Percentiles rank a stretch among this genome's conserved stretches.
Conservation (phyloP, 2,329 filamentous ascomycete species). For the Verticillium longisporum region DNA sequence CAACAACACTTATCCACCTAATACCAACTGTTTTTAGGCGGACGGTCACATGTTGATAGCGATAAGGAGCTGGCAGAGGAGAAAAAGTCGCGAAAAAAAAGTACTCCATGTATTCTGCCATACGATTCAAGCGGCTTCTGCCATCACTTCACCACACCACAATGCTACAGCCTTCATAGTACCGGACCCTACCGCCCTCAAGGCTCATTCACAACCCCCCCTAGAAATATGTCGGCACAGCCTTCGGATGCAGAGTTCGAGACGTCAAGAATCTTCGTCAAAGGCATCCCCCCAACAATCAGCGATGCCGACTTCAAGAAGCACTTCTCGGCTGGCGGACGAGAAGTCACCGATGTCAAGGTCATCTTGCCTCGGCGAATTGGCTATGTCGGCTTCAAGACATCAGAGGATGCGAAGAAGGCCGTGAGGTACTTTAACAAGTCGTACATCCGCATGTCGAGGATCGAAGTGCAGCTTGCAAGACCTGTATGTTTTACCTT, state of each 20-base stretch:
- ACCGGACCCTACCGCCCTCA: background rate
- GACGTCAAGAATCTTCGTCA: constrained; percentile 69
- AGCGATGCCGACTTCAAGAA: constrained; percentile 79
- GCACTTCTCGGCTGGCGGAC: constrained; percentile 71
- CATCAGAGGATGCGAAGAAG: constrained; percentile 67
- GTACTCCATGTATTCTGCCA: background rate
- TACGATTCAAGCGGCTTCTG: background rate
- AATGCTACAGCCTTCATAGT: background rate
- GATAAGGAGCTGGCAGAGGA: background rate
- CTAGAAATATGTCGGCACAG: background rate
- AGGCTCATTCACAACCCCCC: background rate
- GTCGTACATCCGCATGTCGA: constrained; percentile 93
- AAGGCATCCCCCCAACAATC: constrained; percentile 78
- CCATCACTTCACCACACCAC: background rate
- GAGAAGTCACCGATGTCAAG: constrained; percentile 83
- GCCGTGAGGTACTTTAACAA: constrained; percentile 95
- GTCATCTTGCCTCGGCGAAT: constrained; percentile 84
- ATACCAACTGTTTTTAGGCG: too few relatives aligned
- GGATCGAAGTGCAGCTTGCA: constrained; percentile 83
- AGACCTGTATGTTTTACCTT: constrained; percentile 41
- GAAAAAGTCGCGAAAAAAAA: constrained; percentile 1
- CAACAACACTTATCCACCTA: too few relatives aligned
- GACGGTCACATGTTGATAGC: constrained; percentile 1
- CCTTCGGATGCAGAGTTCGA: constrained; percentile 24
- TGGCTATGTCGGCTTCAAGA: constrained; percentile 92